phyloP scores from a whole-genome alignment of 2,329 filamentous ascomycete genomes.

The Colletotrichum coccodes region DNA sequence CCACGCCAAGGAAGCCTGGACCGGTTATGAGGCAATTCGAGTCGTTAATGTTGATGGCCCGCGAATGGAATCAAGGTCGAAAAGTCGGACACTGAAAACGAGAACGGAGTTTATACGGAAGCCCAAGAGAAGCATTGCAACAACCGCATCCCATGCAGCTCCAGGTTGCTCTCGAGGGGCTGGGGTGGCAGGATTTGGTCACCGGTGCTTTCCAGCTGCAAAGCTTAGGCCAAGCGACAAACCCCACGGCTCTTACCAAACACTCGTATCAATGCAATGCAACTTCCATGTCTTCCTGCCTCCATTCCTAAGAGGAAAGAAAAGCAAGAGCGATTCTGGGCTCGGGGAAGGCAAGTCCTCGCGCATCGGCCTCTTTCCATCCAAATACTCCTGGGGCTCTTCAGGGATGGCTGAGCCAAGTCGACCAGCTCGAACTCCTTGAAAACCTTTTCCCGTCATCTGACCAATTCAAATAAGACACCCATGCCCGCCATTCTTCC shows the following conservation, averaged over 20 bases:
- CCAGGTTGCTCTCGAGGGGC: neutral
- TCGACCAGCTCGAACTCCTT: neutral
- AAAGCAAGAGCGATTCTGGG: neutral
- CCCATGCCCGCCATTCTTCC: neutral
- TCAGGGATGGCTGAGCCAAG: conserved; percentile 20
- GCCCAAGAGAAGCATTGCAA: neutral
- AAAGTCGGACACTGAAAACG: neutral
- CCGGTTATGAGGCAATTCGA: neutral
- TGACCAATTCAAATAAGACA: conserved; percentile 27
- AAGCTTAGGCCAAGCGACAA: neutral
- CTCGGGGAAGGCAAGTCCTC: neutral
- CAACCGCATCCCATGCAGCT: neutral
- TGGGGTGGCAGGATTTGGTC: neutral
- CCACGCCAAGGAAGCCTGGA: neutral
- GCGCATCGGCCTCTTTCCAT: neutral
- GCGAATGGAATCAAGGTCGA: neutral
- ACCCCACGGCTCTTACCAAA: neutral
- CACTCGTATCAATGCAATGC: neutral
- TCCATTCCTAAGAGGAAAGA: neutral
- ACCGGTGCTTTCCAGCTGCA: neutral
- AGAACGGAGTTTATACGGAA: too few relatives aligned
- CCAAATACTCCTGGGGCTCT: neutral
- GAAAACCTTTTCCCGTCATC: conserved; percentile 11
- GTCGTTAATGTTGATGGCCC: neutral
- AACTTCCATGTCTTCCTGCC: neutral